Base-by-base conservation (phyloP, 768 basidiomycete genomes). In the Crucibulum laeve region DNA sequence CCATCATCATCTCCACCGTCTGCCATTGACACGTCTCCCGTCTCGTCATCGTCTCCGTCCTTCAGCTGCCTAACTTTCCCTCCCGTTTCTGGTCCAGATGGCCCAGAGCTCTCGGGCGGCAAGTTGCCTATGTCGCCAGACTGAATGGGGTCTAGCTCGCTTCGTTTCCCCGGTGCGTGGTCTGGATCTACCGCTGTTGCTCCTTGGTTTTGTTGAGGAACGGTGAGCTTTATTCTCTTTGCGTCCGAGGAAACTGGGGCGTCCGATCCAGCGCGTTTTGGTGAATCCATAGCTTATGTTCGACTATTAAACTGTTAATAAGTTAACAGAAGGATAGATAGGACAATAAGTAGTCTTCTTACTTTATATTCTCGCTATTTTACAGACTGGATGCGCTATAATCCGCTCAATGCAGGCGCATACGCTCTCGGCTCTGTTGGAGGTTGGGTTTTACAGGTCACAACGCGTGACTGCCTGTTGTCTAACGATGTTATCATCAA, bases 121-220 rank as follows among this genome's bases (percentile, higher is more conserved):
- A 93, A 67, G 66, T 93, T 94, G 26, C 76, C 85, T 51, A 93
- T 76, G 51, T 92, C 89, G 15, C 80, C 79, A 35, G 82, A 80
- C 50, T 80, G 75, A 46, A 93, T 73, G 38, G 91, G 91, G 54
- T 92, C 91, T 45, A 89, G 78, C 65, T 94, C 92, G 60, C 80
- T 79, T 52, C 90, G 87, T 67, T 93, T 94, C 51, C 92, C 92
- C 0, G 77, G 74, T 18, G 90, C 90, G 51, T 66, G 70, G 47
- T 90, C 82, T 18, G 84, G 82, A 66, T 93, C 89, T 11, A 91
- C 85, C 17, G 82, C 77, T 4, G 78, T 70, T 19, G 75, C 85
- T n/a, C 84, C 84, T 55, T 87, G 83, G 40, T 63, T 66, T 47
- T 73, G 73, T 42, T 70, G 69, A 10, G 72, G 65, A 5, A 76